Base-by-base conservation (phyloP, 768 basidiomycete species). In the Calvatia gigantea region DNA sequence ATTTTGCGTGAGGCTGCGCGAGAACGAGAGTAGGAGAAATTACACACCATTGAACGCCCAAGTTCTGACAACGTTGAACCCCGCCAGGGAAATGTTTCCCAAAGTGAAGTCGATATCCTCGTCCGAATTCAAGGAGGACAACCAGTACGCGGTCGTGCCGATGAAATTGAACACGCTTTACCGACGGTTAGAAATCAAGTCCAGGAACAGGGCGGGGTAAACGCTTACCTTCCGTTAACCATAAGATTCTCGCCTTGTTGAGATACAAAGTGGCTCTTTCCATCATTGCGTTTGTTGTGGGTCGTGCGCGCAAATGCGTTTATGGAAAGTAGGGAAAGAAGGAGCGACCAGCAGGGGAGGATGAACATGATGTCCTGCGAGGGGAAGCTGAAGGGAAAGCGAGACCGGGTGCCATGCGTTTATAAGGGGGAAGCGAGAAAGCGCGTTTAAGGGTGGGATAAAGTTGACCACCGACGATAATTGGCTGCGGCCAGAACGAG, bases 31-130 rank as follows among this genome's bases (percentile, higher is more conserved):
- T 51, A 54, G 25, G 23, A 29, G 32, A 50, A 50, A 54, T 33
- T 64, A 33, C 54, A 31, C 37, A 79, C 85, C 87, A 68, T 88
- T 87, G 67, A 88, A 89, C 15, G 78, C 87, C 87, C 87, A 89
- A 3, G 81, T 73, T 38, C 86, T 75, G 27, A 88, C 79, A 19
- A 84, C 84, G 35, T 71, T 81, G 60, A 85, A 75, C 6, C 82
- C 83, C 11, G 72, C 65, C 2, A 76, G 73, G 11, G 80, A 77
- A 52, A 89, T 85, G 58, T 80, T 82, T 2, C 73, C 75, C 32
- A 89, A 65, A 2, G 85, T 83, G 45, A 71, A 62, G 64, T 78
- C 73, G 42, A 89, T 82, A 61, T 89, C 87, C 41, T 74, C 57
- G 25, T 75, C 77, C 9, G 64, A 65, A 56, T 85, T 84, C 31